These are phyloP conservation scores for Helianthus annuus DNA, from an alignment of 129 eudicot species.

Conservation along the genomic window DNA sequence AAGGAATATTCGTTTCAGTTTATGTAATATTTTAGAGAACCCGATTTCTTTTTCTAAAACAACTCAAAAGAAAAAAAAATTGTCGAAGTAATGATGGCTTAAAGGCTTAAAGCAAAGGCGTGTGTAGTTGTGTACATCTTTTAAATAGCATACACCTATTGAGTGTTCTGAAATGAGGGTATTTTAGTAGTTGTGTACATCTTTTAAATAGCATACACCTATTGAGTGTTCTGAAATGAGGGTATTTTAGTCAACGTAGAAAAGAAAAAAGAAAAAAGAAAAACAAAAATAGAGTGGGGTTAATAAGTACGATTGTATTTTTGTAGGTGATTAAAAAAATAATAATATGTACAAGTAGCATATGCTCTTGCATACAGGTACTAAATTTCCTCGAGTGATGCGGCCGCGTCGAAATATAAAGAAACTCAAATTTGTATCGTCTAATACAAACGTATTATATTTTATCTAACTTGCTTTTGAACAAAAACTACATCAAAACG, in stretches of 20 bases:
- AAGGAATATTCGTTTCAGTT: no score
- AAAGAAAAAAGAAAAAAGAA: not conserved
- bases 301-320: not conserved
- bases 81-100: constrained; percentile 7
- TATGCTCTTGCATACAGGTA: no score
- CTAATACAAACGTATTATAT: no score
- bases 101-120: constrained; percentile 9
- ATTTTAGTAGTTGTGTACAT: no score
- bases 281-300: not conserved
- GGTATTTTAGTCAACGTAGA: not conserved
- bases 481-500: no score
- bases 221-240: not conserved
- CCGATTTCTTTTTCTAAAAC: not conserved
- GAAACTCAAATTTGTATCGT: no score
- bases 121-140: not conserved
- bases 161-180: not conserved
- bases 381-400: no score
- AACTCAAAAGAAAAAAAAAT: not conserved
- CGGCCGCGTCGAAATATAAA: no score
- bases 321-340: no score
- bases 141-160: not conserved
- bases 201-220: not conserved
- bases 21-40: not conserved
- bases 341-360: no score
- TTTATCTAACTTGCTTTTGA: no score